Evolutionary conservation across 2,329 filamentous ascomycete species (phyloP).

Genomic region (Microascus cirrosus): DNA sequence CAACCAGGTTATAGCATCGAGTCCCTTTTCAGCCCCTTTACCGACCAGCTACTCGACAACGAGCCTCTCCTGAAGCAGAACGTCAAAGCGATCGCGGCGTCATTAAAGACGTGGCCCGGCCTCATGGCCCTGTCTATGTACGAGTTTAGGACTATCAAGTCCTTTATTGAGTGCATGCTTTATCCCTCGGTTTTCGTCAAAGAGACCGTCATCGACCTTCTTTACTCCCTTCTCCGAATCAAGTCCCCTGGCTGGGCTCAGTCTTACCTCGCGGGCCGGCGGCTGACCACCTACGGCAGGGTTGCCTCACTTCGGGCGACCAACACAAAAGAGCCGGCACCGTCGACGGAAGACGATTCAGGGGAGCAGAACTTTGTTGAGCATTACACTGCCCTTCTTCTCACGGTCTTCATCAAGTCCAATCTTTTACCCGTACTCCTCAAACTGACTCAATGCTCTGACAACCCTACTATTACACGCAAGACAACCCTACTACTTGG

Average conservation of each 20-base stretch:
- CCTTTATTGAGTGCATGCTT: slow-evolving; percentile 56
- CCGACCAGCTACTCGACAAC: slow-evolving; percentile 59
- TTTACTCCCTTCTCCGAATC: slow-evolving; percentile 73
- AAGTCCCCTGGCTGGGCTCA: slow-evolving; percentile 93
- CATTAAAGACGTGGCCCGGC: slow-evolving; percentile 89
- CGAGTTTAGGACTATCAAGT: slow-evolving; percentile 72
- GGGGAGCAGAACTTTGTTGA: slow-evolving; percentile 78
- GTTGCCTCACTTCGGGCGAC: slow-evolving; percentile 72
- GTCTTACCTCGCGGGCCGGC: slow-evolving; percentile 82
- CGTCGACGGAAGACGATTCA: slow-evolving; percentile 52
- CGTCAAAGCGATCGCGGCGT: slow-evolving; percentile 80
- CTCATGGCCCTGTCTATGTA: slow-evolving; percentile 82
- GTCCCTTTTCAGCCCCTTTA: slow-evolving; percentile 83
- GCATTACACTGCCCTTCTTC: slow-evolving; percentile 82
- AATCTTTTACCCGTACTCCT: slow-evolving; percentile 56
- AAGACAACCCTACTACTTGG: slow-evolving; percentile 87
- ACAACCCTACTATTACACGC: slow-evolving; percentile 62
- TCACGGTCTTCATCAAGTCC: slow-evolving; percentile 75
- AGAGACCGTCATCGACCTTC: slow-evolving; percentile 76
- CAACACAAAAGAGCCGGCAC: slow-evolving; percentile 33
- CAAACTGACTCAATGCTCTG: slow-evolving; percentile 55
- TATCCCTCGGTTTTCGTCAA: slow-evolving; percentile 43
- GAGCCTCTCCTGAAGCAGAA: slow-evolving; percentile 67
- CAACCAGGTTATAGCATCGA: slow-evolving; percentile 83
- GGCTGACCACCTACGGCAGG: slow-evolving; percentile 92